phyloP scores from a whole-genome alignment of 768 basidiomycete genomes.

The Hydnomerulius pinastri region DNA sequence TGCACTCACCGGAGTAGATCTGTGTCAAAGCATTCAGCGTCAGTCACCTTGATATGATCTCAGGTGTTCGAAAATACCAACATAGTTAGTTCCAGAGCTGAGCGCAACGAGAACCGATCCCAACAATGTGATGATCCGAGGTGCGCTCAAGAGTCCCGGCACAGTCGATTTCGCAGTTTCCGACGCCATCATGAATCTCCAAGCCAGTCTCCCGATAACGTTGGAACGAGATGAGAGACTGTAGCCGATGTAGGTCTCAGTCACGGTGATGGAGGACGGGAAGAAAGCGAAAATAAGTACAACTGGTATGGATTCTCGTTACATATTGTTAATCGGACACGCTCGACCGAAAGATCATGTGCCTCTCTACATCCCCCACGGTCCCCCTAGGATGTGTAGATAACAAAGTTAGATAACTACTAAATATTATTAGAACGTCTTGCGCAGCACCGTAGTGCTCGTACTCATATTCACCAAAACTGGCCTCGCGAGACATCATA shows the following conservation, averaged over 20 bases:
- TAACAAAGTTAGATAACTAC: no score
- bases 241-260: no score
- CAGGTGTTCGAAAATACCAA: conserved; percentile 36
- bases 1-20: conserved; percentile 35
- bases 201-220: background rate
- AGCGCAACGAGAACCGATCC: conserved; percentile 62
- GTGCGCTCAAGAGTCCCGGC: conserved; percentile 37
- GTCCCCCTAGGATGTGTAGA: no score
- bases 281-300: background rate
- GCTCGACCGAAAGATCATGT: background rate
- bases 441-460: no score
- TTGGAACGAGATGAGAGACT: background rate
- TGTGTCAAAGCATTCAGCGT: background rate
- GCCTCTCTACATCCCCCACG: background rate
- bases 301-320: no score
- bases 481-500: no score
- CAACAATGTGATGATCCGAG: conserved; percentile 50
- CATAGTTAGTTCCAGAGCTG: conserved; percentile 75
- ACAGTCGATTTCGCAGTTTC: conserved; percentile 12
- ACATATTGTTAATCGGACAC: background rate
- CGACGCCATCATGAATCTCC: conserved; percentile 5
- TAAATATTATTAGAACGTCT: no score
- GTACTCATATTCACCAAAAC: no score
- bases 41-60: background rate
- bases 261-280: background rate